These are phyloP conservation scores for Rubia tinctorum DNA, from an alignment of 305 asterid species.

Conservation along the genomic window DNA sequence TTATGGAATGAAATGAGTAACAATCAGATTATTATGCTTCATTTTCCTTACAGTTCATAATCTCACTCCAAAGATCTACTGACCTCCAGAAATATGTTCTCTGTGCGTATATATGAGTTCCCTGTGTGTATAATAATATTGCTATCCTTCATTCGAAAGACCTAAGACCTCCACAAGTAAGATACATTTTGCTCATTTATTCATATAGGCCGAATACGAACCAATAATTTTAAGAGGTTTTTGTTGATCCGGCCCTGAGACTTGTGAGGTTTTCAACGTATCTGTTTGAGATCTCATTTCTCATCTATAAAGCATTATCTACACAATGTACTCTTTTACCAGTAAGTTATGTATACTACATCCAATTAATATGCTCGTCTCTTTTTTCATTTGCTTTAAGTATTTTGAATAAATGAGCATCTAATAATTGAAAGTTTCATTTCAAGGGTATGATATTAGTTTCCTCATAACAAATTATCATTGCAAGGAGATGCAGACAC, in stretches of 20 bases:
- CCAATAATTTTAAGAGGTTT: not conserved
- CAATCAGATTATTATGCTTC: too few species aligned
- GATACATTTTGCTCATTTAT: not conserved
- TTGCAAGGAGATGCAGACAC: conserved; percentile 98
- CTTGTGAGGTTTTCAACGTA: not conserved
- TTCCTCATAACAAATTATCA: conserved; percentile 93
- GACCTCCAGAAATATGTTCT: too few species aligned
- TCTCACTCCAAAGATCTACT: too few species aligned
- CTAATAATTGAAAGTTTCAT: conserved; percentile 14
- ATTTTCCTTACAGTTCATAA: too few species aligned
- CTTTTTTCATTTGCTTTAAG: not conserved
- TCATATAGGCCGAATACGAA: too few species aligned
- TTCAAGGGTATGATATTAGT: conserved; percentile 97
- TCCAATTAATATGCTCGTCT: not conserved
- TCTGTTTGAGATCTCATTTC: not conserved
- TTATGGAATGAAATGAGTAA: too few species aligned
- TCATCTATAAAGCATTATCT: not conserved
- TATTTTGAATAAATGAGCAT: conserved; percentile 9
- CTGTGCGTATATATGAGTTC: too few species aligned
- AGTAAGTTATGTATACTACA: not conserved
- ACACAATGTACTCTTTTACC: not conserved
- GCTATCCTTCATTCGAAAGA: too few species aligned
- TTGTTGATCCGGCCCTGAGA: not conserved
- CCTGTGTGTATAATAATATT: too few species aligned
- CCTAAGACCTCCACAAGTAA: too few species aligned